Evolutionary conservation across 106 monocot species (phyloP).

Genomic region (Acorus gramineus): DNA sequence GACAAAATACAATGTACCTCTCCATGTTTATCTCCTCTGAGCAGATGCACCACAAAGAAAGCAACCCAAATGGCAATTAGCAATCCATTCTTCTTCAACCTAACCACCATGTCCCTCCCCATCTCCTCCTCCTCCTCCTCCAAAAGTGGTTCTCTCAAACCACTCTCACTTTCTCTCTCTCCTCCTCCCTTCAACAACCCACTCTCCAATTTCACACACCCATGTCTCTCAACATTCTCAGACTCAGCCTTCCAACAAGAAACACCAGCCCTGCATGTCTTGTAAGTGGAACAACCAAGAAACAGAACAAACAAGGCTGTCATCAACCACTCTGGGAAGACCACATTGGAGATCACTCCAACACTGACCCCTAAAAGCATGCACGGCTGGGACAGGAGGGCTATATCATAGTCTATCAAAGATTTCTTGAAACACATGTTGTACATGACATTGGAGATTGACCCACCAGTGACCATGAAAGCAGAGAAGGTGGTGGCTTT

Average conservation of each 20-base stretch:
- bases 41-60: conserved; percentile 55
- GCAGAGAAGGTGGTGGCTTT: conserved; percentile 45
- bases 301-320: conserved; percentile 44
- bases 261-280: conserved; percentile 44
- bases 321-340: conserved; percentile 81
- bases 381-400: conserved; percentile 59
- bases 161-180: conserved; percentile 3
- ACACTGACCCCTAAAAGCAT: conserved; percentile 71
- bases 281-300: conserved; percentile 44
- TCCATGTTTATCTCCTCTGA: conserved; percentile 36
- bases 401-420: conserved; percentile 53
- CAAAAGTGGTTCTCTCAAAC: conserved; percentile 23
- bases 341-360: conserved; percentile 61
- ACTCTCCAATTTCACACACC: neutral
- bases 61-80: conserved; percentile 53
- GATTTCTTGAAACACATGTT: conserved; percentile 21
- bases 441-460: conserved; percentile 52
- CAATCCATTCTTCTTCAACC: conserved; percentile 40
- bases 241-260: conserved; percentile 53
- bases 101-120: neutral
- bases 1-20: conserved; percentile 23
- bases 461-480: conserved; percentile 77
- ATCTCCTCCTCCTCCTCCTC: neutral
- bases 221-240: conserved; percentile 2
- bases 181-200: neutral